phyloP scores from a whole-genome alignment of 1,139 yeast species.

The Saccharomyces hybrid region DNA sequence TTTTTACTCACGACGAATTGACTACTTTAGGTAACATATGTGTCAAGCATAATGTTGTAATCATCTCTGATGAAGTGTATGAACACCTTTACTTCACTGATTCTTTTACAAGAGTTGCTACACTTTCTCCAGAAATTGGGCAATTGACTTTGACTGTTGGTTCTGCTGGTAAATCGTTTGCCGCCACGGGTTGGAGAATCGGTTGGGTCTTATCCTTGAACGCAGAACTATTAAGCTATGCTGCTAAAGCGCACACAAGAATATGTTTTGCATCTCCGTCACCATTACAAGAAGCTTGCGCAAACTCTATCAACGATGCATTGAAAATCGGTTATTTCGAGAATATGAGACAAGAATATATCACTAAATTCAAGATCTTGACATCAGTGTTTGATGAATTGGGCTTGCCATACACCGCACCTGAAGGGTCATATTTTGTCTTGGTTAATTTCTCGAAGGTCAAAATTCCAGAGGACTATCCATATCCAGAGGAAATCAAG shows the following conservation, averaged over 20 bases:
- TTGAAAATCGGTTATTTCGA: constrained; percentile 57
- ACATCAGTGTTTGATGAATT: constrained; percentile 75
- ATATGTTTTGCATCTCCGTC: constrained; percentile 85
- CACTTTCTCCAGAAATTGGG: constrained; percentile 68
- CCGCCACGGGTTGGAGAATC: constrained; percentile 97
- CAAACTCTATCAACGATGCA: constrained; percentile 64
- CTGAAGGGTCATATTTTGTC: constrained; percentile 91
- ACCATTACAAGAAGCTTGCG: constrained; percentile 90
- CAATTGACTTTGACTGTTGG: constrained; percentile 84
- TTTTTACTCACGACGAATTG: constrained; percentile 69
- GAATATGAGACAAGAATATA: constrained; percentile 57
- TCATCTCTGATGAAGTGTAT: constrained; percentile 90
- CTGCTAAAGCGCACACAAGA: constrained; percentile 85
- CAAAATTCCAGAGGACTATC: constrained; percentile 64
- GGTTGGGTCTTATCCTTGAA: constrained; percentile 87
- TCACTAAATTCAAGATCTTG: constrained; percentile 61
- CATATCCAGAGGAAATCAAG: constrained; percentile 61
- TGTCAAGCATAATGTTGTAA: constrained; percentile 69
- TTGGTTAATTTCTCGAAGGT: constrained; percentile 80
- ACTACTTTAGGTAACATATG: constrained; percentile 69
- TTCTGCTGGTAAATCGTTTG: constrained; percentile 94
- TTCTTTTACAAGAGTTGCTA: constrained; percentile 74
- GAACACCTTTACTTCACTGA: constrained; percentile 72
- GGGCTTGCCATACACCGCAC: constrained; percentile 76
- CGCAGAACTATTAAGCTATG: constrained; percentile 70